phyloP scores from a whole-genome alignment of 345 rosid genomes.

The Pistacia vera region DNA sequence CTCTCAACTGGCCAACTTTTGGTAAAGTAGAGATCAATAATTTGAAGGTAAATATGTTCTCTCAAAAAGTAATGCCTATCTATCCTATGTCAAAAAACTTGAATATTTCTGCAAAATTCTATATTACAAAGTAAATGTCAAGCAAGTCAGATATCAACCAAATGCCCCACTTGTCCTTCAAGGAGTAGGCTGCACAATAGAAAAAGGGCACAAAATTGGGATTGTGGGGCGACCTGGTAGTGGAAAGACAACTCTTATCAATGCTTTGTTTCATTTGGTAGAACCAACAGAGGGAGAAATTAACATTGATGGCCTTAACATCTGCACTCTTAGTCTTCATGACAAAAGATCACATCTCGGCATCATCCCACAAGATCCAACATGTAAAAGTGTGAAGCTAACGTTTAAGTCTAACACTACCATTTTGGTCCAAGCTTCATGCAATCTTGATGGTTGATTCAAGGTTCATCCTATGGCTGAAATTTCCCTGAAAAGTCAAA shows the following conservation, averaged over 20 bases:
- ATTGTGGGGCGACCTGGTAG: conserved; percentile 73
- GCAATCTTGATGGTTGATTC: too few species aligned
- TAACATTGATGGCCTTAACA: conserved; percentile 52
- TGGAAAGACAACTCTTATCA: conserved; percentile 59
- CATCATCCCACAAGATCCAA: conserved; percentile 68
- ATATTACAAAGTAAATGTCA: background rate
- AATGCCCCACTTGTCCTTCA: conserved; percentile 60
- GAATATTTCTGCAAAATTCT: background rate
- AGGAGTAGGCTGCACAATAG: conserved; percentile 57
- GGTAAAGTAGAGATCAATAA: conserved; percentile 56
- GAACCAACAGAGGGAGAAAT: conserved; percentile 63
- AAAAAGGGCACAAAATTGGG: conserved; percentile 64
- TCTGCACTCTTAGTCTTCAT: conserved; percentile 55
- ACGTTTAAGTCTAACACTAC: too few species aligned
- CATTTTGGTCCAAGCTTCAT: too few species aligned
- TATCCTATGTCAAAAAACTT: background rate
- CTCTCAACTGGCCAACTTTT: conserved; percentile 45
- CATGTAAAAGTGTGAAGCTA: too few species aligned
- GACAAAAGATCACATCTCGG: conserved; percentile 61
- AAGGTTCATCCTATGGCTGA: too few species aligned
- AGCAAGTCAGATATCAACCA: conserved; percentile 57
- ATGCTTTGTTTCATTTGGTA: conserved; percentile 60
- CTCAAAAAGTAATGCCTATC: conserved; percentile 14
- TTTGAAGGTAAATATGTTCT: conserved; percentile 46
- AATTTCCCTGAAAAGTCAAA: too few species aligned